phyloP scores from a whole-genome alignment of 108 stramenopile species.

The Conticribra weissflogii region DNA sequence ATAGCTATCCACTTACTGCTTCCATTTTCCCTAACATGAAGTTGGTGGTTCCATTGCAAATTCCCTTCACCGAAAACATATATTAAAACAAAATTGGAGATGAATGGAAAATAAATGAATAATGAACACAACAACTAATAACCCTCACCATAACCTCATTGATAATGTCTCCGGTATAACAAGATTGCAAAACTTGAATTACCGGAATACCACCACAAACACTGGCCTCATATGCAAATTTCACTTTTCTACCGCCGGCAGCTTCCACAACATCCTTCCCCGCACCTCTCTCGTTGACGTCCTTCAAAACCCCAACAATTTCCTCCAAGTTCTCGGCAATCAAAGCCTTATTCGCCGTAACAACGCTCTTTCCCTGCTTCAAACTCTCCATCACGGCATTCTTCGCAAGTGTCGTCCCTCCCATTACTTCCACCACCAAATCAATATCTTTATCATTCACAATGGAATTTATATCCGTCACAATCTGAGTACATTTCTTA shows the following conservation, averaged over 20 bases:
- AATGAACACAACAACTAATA: neutral
- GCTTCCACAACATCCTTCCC: constrained; percentile 13
- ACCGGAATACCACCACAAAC: constrained; percentile 90
- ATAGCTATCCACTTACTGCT: too few species aligned
- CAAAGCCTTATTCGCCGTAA: constrained; percentile 87
- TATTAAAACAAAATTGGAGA: constrained; percentile 7
- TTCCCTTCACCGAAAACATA: constrained; percentile 39
- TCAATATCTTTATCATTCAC: constrained; percentile 70
- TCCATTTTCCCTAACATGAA: constrained; percentile 83
- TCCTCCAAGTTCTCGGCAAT: constrained; percentile 75
- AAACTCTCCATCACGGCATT: constrained; percentile 63
- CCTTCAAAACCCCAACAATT: constrained; percentile 28
- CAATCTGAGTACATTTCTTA: constrained; percentile 44
- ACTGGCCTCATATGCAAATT: constrained; percentile 80
- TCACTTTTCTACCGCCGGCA: neutral
- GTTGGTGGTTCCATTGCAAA: constrained; percentile 88
- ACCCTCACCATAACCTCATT: constrained; percentile 51
- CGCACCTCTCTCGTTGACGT: constrained; percentile 11
- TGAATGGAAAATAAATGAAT: neutral
- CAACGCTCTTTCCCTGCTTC: constrained; percentile 63
- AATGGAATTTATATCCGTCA: constrained; percentile 68
- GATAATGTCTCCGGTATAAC: constrained; percentile 75
- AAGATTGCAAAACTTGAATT: constrained; percentile 67
- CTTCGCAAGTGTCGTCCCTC: constrained; percentile 67
- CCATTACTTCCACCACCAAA: constrained; percentile 79